A percentile compares a stretch with the other conserved stretches of the same genome.
phyloP scores from a whole-genome alignment of 305 asterid genomes.

The Caryopteris hybrid region DNA sequence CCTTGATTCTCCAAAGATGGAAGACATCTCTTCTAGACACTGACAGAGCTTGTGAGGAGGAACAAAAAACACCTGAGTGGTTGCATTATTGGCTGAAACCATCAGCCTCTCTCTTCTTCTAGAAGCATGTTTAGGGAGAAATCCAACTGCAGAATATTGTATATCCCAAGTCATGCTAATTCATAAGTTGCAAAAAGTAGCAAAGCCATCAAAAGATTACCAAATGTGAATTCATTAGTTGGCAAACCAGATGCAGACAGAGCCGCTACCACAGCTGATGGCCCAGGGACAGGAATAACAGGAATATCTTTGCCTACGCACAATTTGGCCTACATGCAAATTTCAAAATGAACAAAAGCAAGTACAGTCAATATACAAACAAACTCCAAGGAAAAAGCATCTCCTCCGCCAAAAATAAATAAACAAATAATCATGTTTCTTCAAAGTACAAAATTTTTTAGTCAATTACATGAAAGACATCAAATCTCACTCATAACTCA shows the following conservation, averaged over 20 bases:
- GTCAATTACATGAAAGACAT: too few relatives aligned
- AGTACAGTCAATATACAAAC: background rate
- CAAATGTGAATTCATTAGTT: conserved; percentile 80
- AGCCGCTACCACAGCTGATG: conserved; percentile 83
- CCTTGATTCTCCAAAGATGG: conserved; percentile 68
- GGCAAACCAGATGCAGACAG: conserved; percentile 90
- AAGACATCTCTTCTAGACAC: conserved; percentile 65
- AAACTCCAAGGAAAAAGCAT: background rate
- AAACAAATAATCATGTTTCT: too few relatives aligned
- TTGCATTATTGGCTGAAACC: conserved; percentile 59
- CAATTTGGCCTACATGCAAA: conserved; percentile 59
- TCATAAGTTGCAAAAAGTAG: background rate
- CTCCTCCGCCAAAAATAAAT: too few relatives aligned
- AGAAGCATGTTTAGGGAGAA: conserved; percentile 82
- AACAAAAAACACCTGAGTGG: conserved; percentile 79
- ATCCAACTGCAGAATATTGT: conserved; percentile 65
- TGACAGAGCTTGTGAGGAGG: conserved; percentile 85
- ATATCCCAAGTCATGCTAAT: conserved; percentile 2
- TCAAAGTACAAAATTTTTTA: too few relatives aligned
- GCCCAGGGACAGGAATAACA: conserved; percentile 83
- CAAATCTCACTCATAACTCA: too few relatives aligned
- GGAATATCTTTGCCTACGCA: conserved; percentile 58
- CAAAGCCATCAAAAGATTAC: conserved; percentile 32
- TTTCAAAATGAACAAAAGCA: conserved; percentile 12
- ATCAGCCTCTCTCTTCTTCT: conserved; percentile 72